Conservation (phyloP, 1,139 yeast genomes). For the Lodderomyces jiufengensis region DNA sequence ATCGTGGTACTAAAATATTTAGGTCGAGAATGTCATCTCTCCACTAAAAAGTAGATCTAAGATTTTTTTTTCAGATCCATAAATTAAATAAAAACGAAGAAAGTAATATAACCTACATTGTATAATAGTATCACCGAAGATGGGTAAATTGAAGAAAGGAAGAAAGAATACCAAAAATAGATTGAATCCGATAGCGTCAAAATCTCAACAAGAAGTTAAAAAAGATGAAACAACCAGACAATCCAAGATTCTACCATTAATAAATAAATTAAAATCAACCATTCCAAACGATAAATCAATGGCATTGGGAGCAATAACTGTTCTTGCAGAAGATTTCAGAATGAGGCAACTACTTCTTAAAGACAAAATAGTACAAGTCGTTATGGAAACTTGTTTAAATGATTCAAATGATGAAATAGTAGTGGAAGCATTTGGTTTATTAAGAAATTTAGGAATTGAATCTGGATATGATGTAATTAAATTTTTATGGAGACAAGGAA, state of each 20-base stretch:
- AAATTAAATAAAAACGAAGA: no score
- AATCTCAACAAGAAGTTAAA: slow-evolving; percentile 19
- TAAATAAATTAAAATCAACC: slow-evolving; percentile 59
- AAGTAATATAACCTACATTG: no score
- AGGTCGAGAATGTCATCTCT: no score
- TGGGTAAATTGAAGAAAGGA: slow-evolving; percentile 77
- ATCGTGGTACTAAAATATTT: no score
- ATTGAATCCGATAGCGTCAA: slow-evolving; percentile 43
- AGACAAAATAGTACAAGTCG: slow-evolving; percentile 61
- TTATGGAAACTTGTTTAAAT: slow-evolving; percentile 61
- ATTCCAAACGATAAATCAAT: slow-evolving; percentile 71
- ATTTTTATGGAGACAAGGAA: slow-evolving; percentile 72
- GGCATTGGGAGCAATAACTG: slow-evolving; percentile 73
- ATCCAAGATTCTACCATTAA: slow-evolving; percentile 63
- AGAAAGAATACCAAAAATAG: slow-evolving; percentile 58
- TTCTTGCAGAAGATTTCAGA: slow-evolving; percentile 64
- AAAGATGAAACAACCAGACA: slow-evolving; percentile 50
- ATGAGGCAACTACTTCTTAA: slow-evolving; percentile 63
- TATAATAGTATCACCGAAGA: no score
- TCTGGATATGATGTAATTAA: slow-evolving; percentile 86
- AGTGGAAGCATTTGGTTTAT: slow-evolving; percentile 74
- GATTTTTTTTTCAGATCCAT: no score
- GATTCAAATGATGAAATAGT: slow-evolving; percentile 73
- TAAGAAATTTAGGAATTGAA: slow-evolving; percentile 76
- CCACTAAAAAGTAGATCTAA: no score